phyloP scores from a whole-genome alignment of 768 basidiomycete species.

The Gautieria morchelliformis region DNA sequence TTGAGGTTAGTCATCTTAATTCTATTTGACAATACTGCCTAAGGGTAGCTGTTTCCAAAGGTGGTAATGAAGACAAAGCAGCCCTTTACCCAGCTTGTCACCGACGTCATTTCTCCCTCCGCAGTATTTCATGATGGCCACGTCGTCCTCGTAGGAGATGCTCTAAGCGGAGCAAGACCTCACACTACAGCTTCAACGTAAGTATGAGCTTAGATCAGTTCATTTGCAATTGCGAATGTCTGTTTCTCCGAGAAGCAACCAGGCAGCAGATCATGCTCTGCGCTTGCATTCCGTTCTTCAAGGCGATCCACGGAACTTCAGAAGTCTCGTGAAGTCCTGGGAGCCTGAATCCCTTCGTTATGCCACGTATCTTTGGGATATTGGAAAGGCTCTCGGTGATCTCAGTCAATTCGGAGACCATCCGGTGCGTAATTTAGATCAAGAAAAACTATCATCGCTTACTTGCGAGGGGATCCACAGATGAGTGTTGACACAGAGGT shows the following conservation, averaged over 20 bases:
- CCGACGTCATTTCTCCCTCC: conserved; percentile 3
- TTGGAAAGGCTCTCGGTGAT: conserved; percentile 2
- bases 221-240: neutral
- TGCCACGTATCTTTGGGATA: conserved; percentile 6
- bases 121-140: conserved; percentile 9
- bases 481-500: conserved; percentile 8
- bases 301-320: neutral
- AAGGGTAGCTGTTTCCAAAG: neutral
- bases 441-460: neutral
- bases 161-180: conserved; percentile 7
- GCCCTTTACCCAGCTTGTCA: conserved; percentile 7
- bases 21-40: too few relatives aligned
- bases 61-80: conserved; percentile 7
- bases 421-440: neutral
- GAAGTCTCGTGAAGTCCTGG: neutral
- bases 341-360: conserved; percentile 6
- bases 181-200: conserved; percentile 8
- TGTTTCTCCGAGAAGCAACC: neutral
- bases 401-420: conserved; percentile 8
- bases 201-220: neutral
- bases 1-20: neutral
- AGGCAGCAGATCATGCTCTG: conserved; percentile 8
- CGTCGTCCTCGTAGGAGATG: conserved; percentile 7
- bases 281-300: conserved; percentile 1
- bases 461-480: neutral